Evolutionary conservation across 225 moss, liverwort and hornwort genomes (phyloP), one percentile per base, ranked within the genome.

Genomic region (Sphagnum contortum): DNA sequence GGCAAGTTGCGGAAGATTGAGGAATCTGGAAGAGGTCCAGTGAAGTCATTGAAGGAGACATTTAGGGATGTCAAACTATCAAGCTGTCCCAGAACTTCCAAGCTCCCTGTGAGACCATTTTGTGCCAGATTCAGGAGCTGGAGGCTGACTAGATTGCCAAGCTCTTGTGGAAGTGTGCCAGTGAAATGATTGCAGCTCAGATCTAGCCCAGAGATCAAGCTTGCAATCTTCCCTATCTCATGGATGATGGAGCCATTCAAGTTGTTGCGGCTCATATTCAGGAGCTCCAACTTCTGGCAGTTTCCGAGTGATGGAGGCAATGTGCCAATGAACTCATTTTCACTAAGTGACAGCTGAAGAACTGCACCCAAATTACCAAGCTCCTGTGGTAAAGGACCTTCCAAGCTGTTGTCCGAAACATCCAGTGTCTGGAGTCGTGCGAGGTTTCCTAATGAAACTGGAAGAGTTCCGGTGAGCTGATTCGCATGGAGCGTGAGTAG

Each of bases 1-100:
- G 82, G 75, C 79, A 83, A 72, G 48, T 75, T 63, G 57, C 70
- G 73, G 73, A 83, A 79, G 54, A 83, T 73, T 53, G 70, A 76
- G 0, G 82, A 70, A 61, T 79, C 75, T n/a, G 82, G 82, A 29
- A 83, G 70, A 6, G 12, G 12, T 44, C 58, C 58, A 13, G 58
- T 12, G 5, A 58, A 58, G 12, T 58, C 5, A 44, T 58, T 58
- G 12, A 4, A 58, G 6, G 58, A 58, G 29, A 58, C 58, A 58
- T 58, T 58, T 13, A 58, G 58, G 4, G 58, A 13, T 12, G 58
- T 58, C 29, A 58, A 44, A 14, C 58, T 58, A 58, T 58, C 58
- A 6, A 58, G 58, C 12, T 58, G 58, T 7, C 58, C 58, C 6
- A 58, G 10, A 6, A 58, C 58, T 8, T 13, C 75, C 2, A 83